These are phyloP conservation scores for Cordyceps fumosorosea DNA, from an alignment of 2,329 filamentous ascomycete genomes.

Conservation along the genomic window DNA sequence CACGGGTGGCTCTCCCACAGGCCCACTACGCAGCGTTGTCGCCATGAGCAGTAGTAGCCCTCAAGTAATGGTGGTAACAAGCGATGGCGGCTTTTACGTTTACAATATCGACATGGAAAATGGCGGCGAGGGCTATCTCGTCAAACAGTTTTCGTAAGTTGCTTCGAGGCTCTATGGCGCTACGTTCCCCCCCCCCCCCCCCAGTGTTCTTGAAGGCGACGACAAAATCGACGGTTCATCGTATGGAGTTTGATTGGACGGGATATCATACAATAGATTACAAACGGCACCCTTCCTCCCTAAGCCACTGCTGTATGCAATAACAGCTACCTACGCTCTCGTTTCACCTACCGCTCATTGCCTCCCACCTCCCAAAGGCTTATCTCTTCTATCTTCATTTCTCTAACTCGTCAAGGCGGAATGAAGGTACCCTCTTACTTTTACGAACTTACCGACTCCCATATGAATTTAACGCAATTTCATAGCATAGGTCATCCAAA, in stretches of 20 bases:
- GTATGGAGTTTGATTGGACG: constrained; percentile 28
- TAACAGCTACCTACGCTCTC: too few relatives aligned
- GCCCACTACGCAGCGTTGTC: constrained; percentile 79
- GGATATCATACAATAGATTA: neutral
- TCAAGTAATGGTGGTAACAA: constrained; percentile 97
- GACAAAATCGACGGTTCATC: constrained; percentile 47
- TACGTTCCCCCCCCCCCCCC: neutral
- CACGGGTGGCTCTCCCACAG: constrained; percentile 27
- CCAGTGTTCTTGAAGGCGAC: constrained; percentile 47
- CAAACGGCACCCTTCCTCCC: neutral
- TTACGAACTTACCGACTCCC: neutral
- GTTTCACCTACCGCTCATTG: neutral
- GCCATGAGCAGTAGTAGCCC: constrained; percentile 93
- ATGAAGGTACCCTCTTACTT: neutral
- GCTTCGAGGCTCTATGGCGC: neutral
- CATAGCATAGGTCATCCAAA: neutral
- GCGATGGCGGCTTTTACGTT: constrained; percentile 89
- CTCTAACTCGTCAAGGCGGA: neutral
- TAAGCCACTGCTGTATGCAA: neutral
- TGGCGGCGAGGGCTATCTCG: constrained; percentile 84
- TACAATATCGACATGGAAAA: constrained; percentile 94
- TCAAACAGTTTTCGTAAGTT: constrained; percentile 87
- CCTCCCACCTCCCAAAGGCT: neutral
- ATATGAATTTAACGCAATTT: neutral
- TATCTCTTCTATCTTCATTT: neutral